Evolutionary conservation across 306 rosid genomes (phyloP).

Genomic region (Begonia loranthoides): DNA sequence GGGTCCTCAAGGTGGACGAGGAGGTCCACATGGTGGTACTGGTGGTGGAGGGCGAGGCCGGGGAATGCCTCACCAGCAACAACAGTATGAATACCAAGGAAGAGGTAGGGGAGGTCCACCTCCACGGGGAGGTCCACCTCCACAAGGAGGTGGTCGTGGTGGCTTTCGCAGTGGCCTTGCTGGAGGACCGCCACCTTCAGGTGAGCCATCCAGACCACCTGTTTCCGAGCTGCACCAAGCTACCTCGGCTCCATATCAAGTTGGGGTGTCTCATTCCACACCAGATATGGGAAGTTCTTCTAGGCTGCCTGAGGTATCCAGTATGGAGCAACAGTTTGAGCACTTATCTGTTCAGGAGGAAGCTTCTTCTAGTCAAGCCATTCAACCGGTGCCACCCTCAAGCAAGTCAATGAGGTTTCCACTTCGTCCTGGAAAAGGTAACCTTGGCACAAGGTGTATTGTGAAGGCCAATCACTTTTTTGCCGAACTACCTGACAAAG

Average conservation of each 20-base stretch:
- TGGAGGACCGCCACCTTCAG: constrained; percentile 34
- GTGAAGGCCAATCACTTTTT: constrained; percentile 50
- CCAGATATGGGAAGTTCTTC: constrained; percentile 59
- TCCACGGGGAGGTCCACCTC: constrained; percentile 40
- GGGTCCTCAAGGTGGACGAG: constrained; percentile 44
- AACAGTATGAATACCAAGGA: constrained; percentile 67
- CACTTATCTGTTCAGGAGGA: constrained; percentile 29
- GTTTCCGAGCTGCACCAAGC: constrained; percentile 99
- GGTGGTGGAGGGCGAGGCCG: constrained; percentile 35
- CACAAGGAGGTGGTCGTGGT: constrained; percentile 70
- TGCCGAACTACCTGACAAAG: constrained; percentile 48
- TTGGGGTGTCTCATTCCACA: constrained; percentile 39
- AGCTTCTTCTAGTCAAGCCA: constrained; percentile 20
- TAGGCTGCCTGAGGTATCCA: constrained; percentile 22
- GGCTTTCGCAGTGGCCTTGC: constrained; percentile 14
- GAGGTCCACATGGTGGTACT: constrained; percentile 1
- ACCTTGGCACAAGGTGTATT: constrained; percentile 33
- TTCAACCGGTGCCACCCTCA: constrained; percentile 39
- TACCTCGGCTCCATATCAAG: constrained; percentile 42
- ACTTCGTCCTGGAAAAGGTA: constrained; percentile 86
- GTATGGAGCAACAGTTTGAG: constrained; percentile 22
- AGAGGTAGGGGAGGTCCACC: constrained; percentile 67
- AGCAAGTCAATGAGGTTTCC: constrained; percentile 92
- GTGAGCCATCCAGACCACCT: constrained; percentile 53
- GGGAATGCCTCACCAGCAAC: constrained; percentile 51